Conservation (phyloP, 2,329 filamentous ascomycete genomes). For the Fusarium tupiense region DNA sequence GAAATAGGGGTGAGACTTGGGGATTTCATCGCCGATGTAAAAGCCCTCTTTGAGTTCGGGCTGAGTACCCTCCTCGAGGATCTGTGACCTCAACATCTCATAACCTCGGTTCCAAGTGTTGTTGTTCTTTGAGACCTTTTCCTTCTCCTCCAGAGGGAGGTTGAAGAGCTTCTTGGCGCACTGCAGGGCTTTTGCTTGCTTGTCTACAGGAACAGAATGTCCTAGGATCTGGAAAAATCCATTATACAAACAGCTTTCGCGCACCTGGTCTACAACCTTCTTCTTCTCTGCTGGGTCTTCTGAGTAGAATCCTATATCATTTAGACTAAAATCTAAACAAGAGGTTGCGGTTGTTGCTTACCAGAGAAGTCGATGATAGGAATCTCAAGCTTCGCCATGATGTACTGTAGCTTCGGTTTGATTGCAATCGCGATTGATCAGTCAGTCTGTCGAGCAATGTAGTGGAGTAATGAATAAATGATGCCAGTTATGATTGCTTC, state of each 20-base stretch:
- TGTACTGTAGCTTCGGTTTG: background rate
- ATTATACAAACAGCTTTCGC: background rate
- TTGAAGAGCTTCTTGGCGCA: conserved; percentile 44
- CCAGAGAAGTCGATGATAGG: conserved; percentile 1
- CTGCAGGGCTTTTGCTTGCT: background rate
- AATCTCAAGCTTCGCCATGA: conserved; percentile 2
- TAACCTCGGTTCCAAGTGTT: conserved; percentile 59
- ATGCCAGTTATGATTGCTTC: background rate
- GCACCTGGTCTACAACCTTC: background rate
- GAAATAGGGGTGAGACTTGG: conserved; percentile 53
- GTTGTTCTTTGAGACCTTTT: conserved; percentile 50
- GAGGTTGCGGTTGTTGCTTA: background rate
- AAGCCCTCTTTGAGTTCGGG: conserved; percentile 59
- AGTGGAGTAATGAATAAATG: background rate
- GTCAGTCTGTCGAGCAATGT: background rate
- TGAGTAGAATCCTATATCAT: background rate
- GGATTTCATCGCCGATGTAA: conserved; percentile 52
- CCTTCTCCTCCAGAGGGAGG: conserved; percentile 57
- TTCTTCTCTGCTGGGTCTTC: background rate
- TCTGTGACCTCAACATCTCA: conserved; percentile 58
- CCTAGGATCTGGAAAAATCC: conserved; percentile 3
- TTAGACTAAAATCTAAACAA: background rate
- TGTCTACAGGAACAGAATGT: background rate
- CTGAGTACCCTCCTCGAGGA: conserved; percentile 53
- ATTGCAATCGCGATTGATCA: background rate